phyloP scores from a whole-genome alignment of 257 asterid genomes.

The Penstemon barbatus region DNA sequence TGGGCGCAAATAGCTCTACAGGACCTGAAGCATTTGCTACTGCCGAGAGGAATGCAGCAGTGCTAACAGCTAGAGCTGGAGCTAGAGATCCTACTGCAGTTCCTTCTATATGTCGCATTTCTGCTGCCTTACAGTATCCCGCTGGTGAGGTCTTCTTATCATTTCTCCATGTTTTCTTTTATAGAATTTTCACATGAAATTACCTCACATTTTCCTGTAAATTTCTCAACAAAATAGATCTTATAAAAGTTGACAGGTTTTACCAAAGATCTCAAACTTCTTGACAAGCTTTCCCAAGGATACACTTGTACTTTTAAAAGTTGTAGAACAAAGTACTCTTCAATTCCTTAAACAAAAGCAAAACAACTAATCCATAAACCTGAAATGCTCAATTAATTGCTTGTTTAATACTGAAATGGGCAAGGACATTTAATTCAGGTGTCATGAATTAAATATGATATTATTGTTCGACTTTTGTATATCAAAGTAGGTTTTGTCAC shows the following conservation, averaged over 20 bases:
- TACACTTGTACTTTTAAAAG: constrained; percentile 17
- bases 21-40: constrained; percentile 89
- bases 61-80: constrained; percentile 97
- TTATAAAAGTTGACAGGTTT: constrained; percentile 7
- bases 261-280: background rate
- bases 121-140: constrained; percentile 94
- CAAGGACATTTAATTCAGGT: background rate
- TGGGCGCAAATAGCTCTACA: constrained; percentile 75
- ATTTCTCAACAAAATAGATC: background rate
- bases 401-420: background rate
- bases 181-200: constrained; percentile 12
- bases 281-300: constrained; percentile 16
- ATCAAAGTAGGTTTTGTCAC: background rate
- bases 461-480: too few relatives aligned
- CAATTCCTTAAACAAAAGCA: background rate
- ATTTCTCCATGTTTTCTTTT: constrained; percentile 21
- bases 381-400: background rate
- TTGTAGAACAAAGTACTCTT: background rate
- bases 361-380: background rate
- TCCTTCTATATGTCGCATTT: constrained; percentile 96
- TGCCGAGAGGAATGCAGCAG: constrained; percentile 88
- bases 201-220: constrained; percentile 13
- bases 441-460: background rate
- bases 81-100: constrained; percentile 95
- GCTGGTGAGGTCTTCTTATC: constrained; percentile 60